phyloP scores from a whole-genome alignment of 164 flowering plant genomes.

The Vitis amurensis region DNA sequence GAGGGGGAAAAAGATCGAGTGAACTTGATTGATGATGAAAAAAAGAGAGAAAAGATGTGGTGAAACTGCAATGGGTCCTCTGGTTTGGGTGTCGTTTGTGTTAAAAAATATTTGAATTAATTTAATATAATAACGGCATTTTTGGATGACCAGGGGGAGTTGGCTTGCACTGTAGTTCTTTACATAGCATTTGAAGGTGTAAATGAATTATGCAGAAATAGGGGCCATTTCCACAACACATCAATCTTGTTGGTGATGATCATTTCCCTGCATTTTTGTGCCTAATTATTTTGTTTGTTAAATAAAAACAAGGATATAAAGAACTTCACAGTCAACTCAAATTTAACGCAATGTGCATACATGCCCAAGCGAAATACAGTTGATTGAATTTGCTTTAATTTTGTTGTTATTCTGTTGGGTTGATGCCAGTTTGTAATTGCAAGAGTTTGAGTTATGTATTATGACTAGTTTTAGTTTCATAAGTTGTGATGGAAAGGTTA shows the following conservation, averaged over 20 bases:
- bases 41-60: no score
- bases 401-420: not conserved
- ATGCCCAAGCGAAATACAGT: not conserved
- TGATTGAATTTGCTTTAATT: not conserved
- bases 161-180: not conserved
- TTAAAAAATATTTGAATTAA: not conserved
- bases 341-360: not conserved
- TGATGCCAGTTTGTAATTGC: not conserved
- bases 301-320: no score
- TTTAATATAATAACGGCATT: no score
- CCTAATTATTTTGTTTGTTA: no score
- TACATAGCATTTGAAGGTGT: no score
- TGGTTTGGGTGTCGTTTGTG: not conserved
- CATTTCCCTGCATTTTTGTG: no score
- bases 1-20: no score
- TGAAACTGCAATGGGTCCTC: not conserved
- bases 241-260: no score
- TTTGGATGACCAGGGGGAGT: not conserved
- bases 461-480: not conserved
- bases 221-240: no score
- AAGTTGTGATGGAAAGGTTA: slow-evolving; percentile 6
- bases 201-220: no score
- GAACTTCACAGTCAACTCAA: not conserved
- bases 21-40: no score
- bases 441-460: not conserved